These are phyloP conservation scores for Stropharia rugosoannulata DNA, from an alignment of 768 basidiomycete genomes.

Conservation along the genomic window DNA sequence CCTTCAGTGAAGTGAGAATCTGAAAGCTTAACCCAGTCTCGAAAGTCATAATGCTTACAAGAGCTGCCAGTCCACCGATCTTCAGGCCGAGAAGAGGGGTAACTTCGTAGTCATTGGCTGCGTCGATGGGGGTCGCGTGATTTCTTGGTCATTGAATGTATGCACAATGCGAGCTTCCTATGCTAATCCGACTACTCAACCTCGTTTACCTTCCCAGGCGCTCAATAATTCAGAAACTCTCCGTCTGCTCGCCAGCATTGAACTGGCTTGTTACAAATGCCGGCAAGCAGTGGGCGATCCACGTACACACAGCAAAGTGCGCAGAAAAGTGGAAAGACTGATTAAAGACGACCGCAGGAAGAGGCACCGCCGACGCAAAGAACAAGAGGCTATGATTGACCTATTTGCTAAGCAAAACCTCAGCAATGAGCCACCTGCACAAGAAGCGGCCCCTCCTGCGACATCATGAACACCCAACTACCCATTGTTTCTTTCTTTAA, in stretches of 20 bases:
- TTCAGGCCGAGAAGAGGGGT: constrained; percentile 85
- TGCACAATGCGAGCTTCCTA: constrained; percentile 19
- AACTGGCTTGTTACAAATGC: constrained; percentile 80
- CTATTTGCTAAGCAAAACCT: constrained; percentile 66
- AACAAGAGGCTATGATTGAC: constrained; percentile 80
- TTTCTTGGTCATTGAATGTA: constrained; percentile 87
- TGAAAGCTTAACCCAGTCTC: neutral
- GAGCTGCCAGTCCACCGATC: constrained; percentile 51
- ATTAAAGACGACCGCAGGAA: constrained; percentile 84
- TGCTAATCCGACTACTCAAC: constrained; percentile 8
- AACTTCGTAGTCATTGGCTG: constrained; percentile 86
- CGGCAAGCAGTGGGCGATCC: constrained; percentile 69
- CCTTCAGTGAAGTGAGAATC: constrained; percentile 7
- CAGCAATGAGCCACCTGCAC: constrained; percentile 24
- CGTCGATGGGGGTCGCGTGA: constrained; percentile 68
- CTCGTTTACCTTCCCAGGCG: constrained; percentile 43
- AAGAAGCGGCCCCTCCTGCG: constrained; percentile 14
- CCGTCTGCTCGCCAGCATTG: constrained; percentile 78
- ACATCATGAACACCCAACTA: constrained; percentile 15
- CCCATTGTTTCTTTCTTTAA: constrained; percentile 4
- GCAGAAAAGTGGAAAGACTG: constrained; percentile 74
- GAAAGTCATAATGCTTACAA: neutral
- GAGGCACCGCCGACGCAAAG: constrained; percentile 79
- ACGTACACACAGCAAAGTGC: constrained; percentile 57
- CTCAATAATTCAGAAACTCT: constrained; percentile 83